Evolutionary conservation across 148 eudicot genomes (phyloP).

Genomic region (Diospyros kaki): DNA sequence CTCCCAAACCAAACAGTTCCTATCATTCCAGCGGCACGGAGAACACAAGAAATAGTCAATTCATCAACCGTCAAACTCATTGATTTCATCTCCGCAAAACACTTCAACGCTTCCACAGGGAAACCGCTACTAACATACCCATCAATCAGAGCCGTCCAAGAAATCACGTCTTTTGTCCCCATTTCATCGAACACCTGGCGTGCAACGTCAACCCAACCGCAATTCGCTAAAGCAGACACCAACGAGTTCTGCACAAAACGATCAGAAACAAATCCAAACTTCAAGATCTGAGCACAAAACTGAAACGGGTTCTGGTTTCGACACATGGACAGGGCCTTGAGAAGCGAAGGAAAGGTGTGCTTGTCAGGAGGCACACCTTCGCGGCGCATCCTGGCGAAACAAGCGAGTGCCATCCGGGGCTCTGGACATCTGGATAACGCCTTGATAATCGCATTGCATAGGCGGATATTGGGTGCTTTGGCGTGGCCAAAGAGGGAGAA

Average conservation of each 20-base stretch:
- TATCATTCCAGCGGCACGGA: constrained; percentile 18
- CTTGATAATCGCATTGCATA: constrained; percentile 16
- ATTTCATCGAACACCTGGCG: constrained; percentile 24
- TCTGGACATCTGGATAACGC: constrained; percentile 8
- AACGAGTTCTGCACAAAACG: constrained; percentile 23
- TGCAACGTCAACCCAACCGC: constrained; percentile 17
- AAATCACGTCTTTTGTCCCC: constrained; percentile 9
- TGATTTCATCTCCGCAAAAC: constrained; percentile 20
- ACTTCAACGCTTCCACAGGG: constrained; percentile 12
- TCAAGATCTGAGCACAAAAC: constrained; percentile 15
- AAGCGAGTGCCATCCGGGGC: constrained; percentile 10
- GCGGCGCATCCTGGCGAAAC: constrained; percentile 16
- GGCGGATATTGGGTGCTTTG: background rate
- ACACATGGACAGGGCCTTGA: constrained; percentile 16
- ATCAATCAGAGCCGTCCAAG: constrained; percentile 23
- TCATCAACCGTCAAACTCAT: constrained; percentile 12
- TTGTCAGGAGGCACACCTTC: constrained; percentile 22
- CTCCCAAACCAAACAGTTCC: constrained; percentile 24
- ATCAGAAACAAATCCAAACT: constrained; percentile 18
- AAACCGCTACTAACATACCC: constrained; percentile 14
- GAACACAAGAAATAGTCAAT: constrained; percentile 18
- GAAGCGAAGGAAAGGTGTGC: constrained; percentile 32
- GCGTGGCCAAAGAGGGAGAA: constrained; percentile 13
- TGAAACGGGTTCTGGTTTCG: constrained; percentile 7
- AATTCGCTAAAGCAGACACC: constrained; percentile 14